Conservation (phyloP, 768 basidiomycete species). For the Russula sp. region DNA sequence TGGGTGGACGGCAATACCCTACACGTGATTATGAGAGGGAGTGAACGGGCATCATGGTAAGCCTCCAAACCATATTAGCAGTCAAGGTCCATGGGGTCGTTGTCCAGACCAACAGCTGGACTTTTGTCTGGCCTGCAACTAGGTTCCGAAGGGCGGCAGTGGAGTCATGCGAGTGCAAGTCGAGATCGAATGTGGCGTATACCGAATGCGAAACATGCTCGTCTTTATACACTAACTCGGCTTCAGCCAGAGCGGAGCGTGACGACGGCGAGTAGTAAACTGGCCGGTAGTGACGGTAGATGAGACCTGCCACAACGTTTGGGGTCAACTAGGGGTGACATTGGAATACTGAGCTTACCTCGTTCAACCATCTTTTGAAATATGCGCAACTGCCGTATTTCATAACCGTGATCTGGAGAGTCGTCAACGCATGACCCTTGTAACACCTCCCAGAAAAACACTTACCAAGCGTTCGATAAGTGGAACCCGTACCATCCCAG, state of each 20-base stretch:
- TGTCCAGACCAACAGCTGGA: slow-evolving; percentile 83
- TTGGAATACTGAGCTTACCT: slow-evolving; percentile 36
- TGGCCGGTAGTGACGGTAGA: slow-evolving; percentile 81
- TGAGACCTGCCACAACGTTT: slow-evolving; percentile 48
- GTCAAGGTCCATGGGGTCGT: slow-evolving; percentile 97
- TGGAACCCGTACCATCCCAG: slow-evolving; percentile 56
- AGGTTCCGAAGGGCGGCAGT: slow-evolving; percentile 28
- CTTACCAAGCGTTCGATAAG: slow-evolving; percentile 82
- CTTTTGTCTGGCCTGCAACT: slow-evolving; percentile 27
- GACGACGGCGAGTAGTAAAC: slow-evolving; percentile 96
- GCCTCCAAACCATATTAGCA: slow-evolving; percentile 76
- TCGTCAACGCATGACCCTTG: background rate
- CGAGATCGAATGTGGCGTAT: slow-evolving; percentile 74
- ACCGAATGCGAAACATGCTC: slow-evolving; percentile 83
- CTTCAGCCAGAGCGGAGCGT: slow-evolving; percentile 88
- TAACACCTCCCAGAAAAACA: background rate
- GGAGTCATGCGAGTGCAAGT: slow-evolving; percentile 25
- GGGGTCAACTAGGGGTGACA: background rate
- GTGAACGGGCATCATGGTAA: background rate
- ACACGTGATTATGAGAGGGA: slow-evolving; percentile 9
- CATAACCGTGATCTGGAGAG: slow-evolving; percentile 69
- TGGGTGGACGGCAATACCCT: slow-evolving; percentile 86
- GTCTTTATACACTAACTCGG: slow-evolving; percentile 86
- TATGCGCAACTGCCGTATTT: slow-evolving; percentile 78
- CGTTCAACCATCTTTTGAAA: slow-evolving; percentile 86